Evolutionary conservation across 371 early-diverging fungal species (phyloP), one percentile per base, ranked within the genome.

Genomic region (Mortierella sp.): DNA sequence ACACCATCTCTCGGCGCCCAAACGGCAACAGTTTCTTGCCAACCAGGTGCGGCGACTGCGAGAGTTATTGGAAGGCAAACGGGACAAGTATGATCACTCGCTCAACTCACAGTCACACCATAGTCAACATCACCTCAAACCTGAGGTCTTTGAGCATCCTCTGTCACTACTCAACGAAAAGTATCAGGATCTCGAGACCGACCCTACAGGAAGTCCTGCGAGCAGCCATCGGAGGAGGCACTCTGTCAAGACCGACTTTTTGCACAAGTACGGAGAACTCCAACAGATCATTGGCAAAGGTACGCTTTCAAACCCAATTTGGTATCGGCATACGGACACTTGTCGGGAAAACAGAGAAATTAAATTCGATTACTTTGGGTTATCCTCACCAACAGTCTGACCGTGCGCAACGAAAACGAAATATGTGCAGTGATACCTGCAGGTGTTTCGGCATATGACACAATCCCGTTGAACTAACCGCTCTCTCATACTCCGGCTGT

Each of bases 211-310:
- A 37, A 74, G 79, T 45, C 74, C 74, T n/a, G 70, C 45, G 5
- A 31, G 67, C 16, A 71, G 37, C 34, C 39, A 39, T 39, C 73
- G 52, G 45, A 65, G 70, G n/a, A 29, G 68, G 22, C 26, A 66
- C 24, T 29, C 72, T 19, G 63, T 67, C 44, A 73, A 70, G 44
- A 41, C 39, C 4, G 77, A 73, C 55, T 80, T 76, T 76, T 68
- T 70, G 2, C 74, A 80, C 37, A 86, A 83, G 66, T 87, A 84
- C 40, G 87, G 87, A 47, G 77, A 79, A 44, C 55, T 85, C 34
- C 77, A 77, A 52, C 79, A 75, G 41, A 50, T 87, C 67, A 61
- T 87, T 40, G 87, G 87, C 55, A 85, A 80, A 77, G 87, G 87
- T 71, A 79, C 31, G 2, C 19, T 9, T 14, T 19, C 16, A n/a